Evolutionary conservation across 129 eudicot species (phyloP).

Genomic region (Artemisia annua): DNA sequence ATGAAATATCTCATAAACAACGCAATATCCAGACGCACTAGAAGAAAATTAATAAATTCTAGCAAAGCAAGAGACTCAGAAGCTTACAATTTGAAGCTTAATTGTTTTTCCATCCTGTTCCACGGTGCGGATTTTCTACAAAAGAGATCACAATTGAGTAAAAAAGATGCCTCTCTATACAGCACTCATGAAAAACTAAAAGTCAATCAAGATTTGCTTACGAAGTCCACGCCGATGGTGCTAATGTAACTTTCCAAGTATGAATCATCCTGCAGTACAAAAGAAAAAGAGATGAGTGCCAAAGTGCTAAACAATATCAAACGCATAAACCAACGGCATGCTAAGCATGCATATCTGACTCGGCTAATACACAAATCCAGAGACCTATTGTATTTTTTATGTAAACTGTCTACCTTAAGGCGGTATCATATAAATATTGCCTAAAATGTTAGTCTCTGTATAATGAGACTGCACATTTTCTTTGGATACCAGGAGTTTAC

Average conservation of each 20-base stretch:
- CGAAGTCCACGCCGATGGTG: conserved; percentile 98
- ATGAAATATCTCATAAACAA: no score
- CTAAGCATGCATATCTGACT: conserved; percentile 8
- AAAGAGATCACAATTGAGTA: conserved; percentile 7
- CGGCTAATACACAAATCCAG: background rate
- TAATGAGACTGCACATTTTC: background rate
- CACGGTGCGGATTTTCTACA: conserved; percentile 95
- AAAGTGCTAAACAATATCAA: background rate
- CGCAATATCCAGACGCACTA: no score
- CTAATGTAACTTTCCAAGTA: conserved; percentile 97
- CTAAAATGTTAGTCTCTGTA: background rate
- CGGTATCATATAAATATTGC: background rate
- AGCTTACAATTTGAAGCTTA: conserved; percentile 94
- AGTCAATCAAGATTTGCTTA: conserved; percentile 41
- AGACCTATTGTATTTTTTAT: background rate
- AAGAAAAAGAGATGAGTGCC: conserved; percentile 14
- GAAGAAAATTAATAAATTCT: background rate
- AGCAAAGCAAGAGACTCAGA: background rate
- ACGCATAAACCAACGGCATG: background rate
- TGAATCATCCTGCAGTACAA: conserved; percentile 75
- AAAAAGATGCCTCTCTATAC: background rate
- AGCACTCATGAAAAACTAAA: conserved; percentile 10
- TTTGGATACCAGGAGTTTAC: no score
- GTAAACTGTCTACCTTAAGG: background rate
- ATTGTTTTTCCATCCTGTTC: conserved; percentile 97